Conservation (phyloP, 1,139 yeast genomes). For the Geotrichum cucujoidarum region DNA sequence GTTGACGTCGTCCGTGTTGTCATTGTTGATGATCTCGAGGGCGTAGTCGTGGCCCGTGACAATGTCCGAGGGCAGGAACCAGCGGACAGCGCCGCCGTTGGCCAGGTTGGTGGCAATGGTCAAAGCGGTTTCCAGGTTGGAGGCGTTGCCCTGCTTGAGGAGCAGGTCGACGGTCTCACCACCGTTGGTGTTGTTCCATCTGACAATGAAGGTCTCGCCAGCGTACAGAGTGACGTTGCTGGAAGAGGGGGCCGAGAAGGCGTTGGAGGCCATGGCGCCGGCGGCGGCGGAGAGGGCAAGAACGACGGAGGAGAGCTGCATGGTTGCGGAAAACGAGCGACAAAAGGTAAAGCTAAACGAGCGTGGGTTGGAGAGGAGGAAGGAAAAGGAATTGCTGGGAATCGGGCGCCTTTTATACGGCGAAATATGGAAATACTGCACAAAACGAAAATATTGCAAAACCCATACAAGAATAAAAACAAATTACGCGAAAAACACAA, state of each 20-base stretch:
- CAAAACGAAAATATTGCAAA: not conserved
- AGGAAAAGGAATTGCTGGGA: no score
- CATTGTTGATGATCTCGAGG: slow-evolving; percentile 32
- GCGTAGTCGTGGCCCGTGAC: slow-evolving; percentile 35
- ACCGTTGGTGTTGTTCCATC: slow-evolving; percentile 36
- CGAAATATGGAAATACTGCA: not conserved
- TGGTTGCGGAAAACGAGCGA: no score
- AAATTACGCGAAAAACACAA: no score
- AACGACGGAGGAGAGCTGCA: slow-evolving; percentile 22
- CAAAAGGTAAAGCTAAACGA: no score
- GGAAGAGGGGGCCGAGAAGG: slow-evolving; percentile 35
- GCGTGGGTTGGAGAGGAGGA: no score
- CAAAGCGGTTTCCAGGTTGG: slow-evolving; percentile 34
- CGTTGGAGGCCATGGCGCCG: slow-evolving; percentile 24
- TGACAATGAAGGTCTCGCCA: slow-evolving; percentile 33
- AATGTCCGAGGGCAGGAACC: slow-evolving; percentile 36
- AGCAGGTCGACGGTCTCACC: slow-evolving; percentile 34
- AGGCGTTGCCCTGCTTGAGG: slow-evolving; percentile 34
- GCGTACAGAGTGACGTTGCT: slow-evolving; percentile 32
- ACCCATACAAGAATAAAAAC: no score
- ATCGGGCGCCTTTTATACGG: not conserved
- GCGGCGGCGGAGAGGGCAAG: slow-evolving; percentile 24
- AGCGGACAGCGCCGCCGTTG: slow-evolving; percentile 39
- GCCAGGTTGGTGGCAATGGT: slow-evolving; percentile 34
- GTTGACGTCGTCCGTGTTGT: slow-evolving; percentile 33